Evolutionary conservation across 116 monocot genomes (phyloP).

Genomic region (Trichopus zeylanicus): DNA sequence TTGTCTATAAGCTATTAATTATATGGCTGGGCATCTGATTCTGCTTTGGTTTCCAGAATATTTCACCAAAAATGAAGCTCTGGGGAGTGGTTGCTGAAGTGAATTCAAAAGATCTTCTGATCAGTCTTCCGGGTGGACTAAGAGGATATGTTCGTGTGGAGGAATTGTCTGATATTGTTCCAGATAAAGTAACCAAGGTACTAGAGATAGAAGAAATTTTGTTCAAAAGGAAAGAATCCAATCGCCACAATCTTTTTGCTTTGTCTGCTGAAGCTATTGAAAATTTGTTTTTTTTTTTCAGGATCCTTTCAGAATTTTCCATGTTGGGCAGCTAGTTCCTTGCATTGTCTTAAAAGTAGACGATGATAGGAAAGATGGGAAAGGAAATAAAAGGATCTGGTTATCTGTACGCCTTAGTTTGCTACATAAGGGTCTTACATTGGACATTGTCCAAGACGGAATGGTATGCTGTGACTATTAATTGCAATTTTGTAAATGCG

Average conservation of each 20-base stretch:
- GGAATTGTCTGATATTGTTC: slow-evolving; percentile 49
- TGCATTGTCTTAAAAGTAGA: slow-evolving; percentile 62
- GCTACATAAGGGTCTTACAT: slow-evolving; percentile 66
- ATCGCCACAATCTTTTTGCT: neutral
- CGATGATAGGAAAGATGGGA: slow-evolving; percentile 70
- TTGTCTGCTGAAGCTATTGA: neutral
- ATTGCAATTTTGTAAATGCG: neutral
- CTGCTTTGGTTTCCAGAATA: slow-evolving; percentile 44
- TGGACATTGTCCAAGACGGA: slow-evolving; percentile 81
- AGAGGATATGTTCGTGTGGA: slow-evolving; percentile 81
- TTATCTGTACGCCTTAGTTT: slow-evolving; percentile 67
- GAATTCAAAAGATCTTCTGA: slow-evolving; percentile 72
- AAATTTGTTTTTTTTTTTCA: slow-evolving; percentile 17
- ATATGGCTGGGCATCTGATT: neutral
- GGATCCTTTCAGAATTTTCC: slow-evolving; percentile 49
- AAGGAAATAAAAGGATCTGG: slow-evolving; percentile 69
- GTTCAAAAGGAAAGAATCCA: neutral
- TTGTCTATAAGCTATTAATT: neutral
- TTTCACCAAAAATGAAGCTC: slow-evolving; percentile 79
- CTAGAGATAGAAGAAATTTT: neutral
- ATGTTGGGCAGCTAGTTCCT: slow-evolving; percentile 71
- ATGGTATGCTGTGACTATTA: slow-evolving; percentile 52
- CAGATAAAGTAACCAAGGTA: slow-evolving; percentile 37
- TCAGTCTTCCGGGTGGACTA: slow-evolving; percentile 87
- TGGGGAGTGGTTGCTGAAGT: slow-evolving; percentile 82